Base-by-base conservation (phyloP, 805 yeast genomes). In the Saccharomycopsis oosterbeekiorum region DNA sequence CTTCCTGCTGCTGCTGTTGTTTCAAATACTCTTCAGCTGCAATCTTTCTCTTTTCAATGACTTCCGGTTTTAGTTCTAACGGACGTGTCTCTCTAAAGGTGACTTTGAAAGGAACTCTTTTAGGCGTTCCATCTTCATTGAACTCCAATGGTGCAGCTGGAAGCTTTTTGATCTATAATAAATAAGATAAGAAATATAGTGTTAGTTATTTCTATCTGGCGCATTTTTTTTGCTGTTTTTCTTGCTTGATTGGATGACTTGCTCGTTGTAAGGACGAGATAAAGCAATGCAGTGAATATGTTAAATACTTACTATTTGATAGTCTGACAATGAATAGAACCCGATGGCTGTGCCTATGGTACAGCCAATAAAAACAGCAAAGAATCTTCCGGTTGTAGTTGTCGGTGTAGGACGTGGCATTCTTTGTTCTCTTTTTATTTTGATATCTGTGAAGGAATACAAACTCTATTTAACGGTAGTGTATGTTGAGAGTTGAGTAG, bases 61-160 rank as follows among this genome's bases (percentile, higher is more conserved):
- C 75, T 47, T 72, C 75, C 0, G 76, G 75, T 53, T 73, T 77
- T 61, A 77, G 65, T 56, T 75, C 73, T 29, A 78, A 62, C 0
- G 79, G 78, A 21, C 72, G 71, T 58, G 74, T 72, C 43, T 74
- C 75, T 34, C 72, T 68, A 58, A 74, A 72, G 14, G 68, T 66
- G 12, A 78, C 70, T 50, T 64, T 72, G 59, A 77, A 69, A 8
- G 76, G 73, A 43, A 65, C 65, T 50, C 68, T 72, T 51, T 75
- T 74, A 65, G 76, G 73, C 14, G 76, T 73, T 0, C 77, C 76
- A 53, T 76, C 68, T 55, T 71, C 73, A 58, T 76, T 76, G 55
- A 69, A 71, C 57, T 71, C 71, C 0, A 79, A 74, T 29, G 80
- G 80, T 14, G 72, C 66, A 60, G 71, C 73, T 4, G 65, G 65